These are phyloP conservation scores for Breynia disticha DNA, from an alignment of 441 rosid genomes.

Conservation along the genomic window DNA sequence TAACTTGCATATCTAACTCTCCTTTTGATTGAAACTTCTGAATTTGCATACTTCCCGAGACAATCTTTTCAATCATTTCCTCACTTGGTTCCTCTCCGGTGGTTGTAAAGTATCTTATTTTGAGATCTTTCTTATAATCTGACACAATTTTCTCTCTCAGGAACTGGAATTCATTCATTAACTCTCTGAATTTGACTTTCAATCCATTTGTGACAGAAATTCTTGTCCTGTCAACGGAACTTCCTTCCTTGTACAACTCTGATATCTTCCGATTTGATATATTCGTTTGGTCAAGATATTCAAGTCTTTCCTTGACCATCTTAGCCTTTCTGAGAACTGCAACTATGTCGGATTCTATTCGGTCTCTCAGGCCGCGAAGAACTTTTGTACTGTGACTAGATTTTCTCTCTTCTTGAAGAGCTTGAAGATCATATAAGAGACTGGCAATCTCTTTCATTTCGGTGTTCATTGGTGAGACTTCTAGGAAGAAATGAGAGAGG, in stretches of 20 bases:
- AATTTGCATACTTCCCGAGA: slow-evolving; percentile 46
- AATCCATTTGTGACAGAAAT: slow-evolving; percentile 52
- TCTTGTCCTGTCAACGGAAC: slow-evolving; percentile 57
- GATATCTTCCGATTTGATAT: slow-evolving; percentile 40
- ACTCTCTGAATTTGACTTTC: slow-evolving; percentile 53
- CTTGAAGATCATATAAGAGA: slow-evolving; percentile 41
- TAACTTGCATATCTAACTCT: slow-evolving; percentile 56
- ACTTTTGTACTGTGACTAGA: slow-evolving; percentile 46
- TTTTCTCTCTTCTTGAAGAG: slow-evolving; percentile 51
- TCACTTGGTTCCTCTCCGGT: slow-evolving; percentile 55
- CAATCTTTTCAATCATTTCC: slow-evolving; percentile 47
- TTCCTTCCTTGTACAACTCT: slow-evolving; percentile 48
- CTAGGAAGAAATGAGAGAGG: slow-evolving; percentile 60
- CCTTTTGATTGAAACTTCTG: slow-evolving; percentile 73
- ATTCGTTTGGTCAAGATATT: slow-evolving; percentile 49
- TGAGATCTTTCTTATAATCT: slow-evolving; percentile 52
- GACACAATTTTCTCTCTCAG: slow-evolving; percentile 38
- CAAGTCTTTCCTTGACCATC: slow-evolving; percentile 47
- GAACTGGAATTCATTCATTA: slow-evolving; percentile 59
- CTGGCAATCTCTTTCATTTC: slow-evolving; percentile 44
- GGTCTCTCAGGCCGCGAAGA: slow-evolving; percentile 42
- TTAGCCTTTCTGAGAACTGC: slow-evolving; percentile 49
- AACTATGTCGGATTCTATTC: slow-evolving; percentile 51
- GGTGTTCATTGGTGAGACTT: slow-evolving; percentile 47
- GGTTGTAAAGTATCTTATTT: slow-evolving; percentile 49